phyloP scores from a whole-genome alignment of 768 basidiomycete genomes.

The Lactarius sp. region DNA sequence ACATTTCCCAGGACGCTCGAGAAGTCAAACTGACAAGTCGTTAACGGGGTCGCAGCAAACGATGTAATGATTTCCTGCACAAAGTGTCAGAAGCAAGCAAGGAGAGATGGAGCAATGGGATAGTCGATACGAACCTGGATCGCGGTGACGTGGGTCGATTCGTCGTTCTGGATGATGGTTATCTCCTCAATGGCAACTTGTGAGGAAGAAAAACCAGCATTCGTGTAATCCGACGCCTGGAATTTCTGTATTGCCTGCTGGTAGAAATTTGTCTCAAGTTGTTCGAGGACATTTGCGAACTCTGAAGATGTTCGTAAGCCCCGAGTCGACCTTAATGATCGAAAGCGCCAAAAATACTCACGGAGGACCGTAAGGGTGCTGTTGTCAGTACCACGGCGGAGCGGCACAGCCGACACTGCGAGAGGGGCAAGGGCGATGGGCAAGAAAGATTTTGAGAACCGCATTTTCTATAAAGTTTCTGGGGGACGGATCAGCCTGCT shows the following conservation, averaged over 20 bases:
- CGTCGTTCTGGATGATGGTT: conserved; percentile 54
- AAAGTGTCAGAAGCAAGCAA: conserved; percentile 4
- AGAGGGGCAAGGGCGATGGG: conserved; percentile 41
- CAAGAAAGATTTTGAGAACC: conserved; percentile 38
- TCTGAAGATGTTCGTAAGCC: conserved; percentile 39
- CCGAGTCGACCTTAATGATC: conserved; percentile 14
- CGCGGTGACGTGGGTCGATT: conserved; percentile 52
- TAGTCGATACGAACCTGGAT: conserved; percentile 41
- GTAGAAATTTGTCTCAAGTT: conserved; percentile 69
- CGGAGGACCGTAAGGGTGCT: conserved; percentile 49
- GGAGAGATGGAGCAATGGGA: background rate
- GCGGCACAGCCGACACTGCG: conserved; percentile 47
- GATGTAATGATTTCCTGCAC: conserved; percentile 44
- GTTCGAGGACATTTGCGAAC: conserved; percentile 72
- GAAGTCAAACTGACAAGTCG: conserved; percentile 66
- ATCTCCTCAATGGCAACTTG: conserved; percentile 58
- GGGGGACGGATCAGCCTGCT: conserved; percentile 30
- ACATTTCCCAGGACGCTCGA: conserved; percentile 57
- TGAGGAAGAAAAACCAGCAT: conserved; percentile 58
- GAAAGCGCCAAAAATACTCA: conserved; percentile 33
- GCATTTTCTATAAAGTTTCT: conserved; percentile 37
- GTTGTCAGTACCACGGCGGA: conserved; percentile 35
- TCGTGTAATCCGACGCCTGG: conserved; percentile 52
- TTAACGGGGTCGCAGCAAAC: conserved; percentile 50
- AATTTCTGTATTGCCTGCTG: conserved; percentile 60